phyloP scores from a whole-genome alignment of 1,139 yeast species.

The Saccharomyces pastorianus region DNA sequence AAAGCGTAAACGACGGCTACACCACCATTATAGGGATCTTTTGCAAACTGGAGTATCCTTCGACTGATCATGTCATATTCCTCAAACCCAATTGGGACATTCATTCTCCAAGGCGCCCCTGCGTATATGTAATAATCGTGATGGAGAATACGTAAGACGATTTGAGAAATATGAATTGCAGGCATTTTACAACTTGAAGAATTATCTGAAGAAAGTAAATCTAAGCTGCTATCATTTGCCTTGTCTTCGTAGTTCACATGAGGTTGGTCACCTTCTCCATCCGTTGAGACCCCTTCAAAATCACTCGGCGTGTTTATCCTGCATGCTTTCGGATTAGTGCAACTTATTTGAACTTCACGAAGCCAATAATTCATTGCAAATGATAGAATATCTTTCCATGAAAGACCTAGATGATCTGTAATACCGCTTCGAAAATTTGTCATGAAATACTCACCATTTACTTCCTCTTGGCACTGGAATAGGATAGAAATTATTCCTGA shows the following conservation, averaged over 20 bases:
- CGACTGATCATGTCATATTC: conserved; percentile 48
- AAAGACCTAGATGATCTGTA: conserved; percentile 33
- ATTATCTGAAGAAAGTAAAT: conserved; percentile 9
- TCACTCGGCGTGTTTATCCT: conserved; percentile 4
- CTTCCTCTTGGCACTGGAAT: conserved; percentile 61
- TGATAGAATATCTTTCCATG: conserved; percentile 58
- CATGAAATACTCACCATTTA: conserved; percentile 27
- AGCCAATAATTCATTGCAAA: conserved; percentile 58
- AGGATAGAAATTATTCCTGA: conserved; percentile 65
- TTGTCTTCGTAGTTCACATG: not conserved
- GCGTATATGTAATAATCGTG: conserved; percentile 72
- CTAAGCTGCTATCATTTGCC: conserved; percentile 27
- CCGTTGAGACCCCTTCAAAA: not conserved
- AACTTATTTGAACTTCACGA: conserved; percentile 17
- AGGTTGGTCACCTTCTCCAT: conserved; percentile 1
- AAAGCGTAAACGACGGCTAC: conserved; percentile 57
- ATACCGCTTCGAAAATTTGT: conserved; percentile 48
- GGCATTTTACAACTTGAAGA: conserved; percentile 43
- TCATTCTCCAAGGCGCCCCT: conserved; percentile 79
- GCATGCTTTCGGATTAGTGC: conserved; percentile 14
- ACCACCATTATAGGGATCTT: conserved; percentile 34
- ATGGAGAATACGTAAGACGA: conserved; percentile 61
- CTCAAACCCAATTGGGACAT: conserved; percentile 53
- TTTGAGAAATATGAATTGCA: conserved; percentile 64
- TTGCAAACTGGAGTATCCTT: conserved; percentile 34